phyloP scores from a whole-genome alignment of 352 stramenopile genomes.

The Globisporangium spinosum region DNA sequence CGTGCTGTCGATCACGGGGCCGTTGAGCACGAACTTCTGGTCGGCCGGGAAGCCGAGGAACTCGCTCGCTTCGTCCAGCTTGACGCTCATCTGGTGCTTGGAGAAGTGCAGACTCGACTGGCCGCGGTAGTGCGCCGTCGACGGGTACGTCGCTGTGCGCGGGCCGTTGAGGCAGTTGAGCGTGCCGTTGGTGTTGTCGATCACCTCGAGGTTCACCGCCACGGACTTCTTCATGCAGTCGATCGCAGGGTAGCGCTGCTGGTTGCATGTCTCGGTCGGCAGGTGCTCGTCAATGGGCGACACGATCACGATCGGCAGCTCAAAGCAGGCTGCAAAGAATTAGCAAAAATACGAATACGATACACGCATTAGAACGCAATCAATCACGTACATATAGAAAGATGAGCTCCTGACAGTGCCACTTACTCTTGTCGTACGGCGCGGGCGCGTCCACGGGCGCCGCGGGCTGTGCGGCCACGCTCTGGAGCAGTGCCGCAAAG shows the following conservation, averaged over 20 bases:
- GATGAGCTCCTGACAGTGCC: not conserved
- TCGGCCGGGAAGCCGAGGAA: conserved; percentile 66
- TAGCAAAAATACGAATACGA: not conserved
- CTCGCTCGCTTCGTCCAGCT: conserved; percentile 36
- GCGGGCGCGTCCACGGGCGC: not conserved
- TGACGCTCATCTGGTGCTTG: conserved; percentile 78
- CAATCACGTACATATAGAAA: not conserved
- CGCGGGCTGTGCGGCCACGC: not conserved
- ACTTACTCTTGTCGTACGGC: conserved; percentile 16
- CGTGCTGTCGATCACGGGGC: conserved; percentile 65
- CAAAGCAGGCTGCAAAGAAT: conserved; percentile 44
- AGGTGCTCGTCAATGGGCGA: conserved; percentile 50
- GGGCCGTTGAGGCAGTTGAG: conserved; percentile 54
- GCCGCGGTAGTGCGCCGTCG: conserved; percentile 71
- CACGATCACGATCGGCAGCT: conserved; percentile 65
- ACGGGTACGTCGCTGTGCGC: conserved; percentile 37
- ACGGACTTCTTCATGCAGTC: conserved; percentile 66
- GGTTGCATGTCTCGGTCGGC: conserved; percentile 69
- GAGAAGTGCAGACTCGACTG: conserved; percentile 72
- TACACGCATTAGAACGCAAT: not conserved
- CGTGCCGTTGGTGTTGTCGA: conserved; percentile 51
- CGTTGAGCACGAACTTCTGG: conserved; percentile 71
- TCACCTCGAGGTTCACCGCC: conserved; percentile 46
- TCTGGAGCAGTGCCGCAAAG: conserved; percentile 5
- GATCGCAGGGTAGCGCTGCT: conserved; percentile 55